phyloP scores from a whole-genome alignment of 2,329 filamentous ascomycete species.

The Chaetomium strumarium region DNA sequence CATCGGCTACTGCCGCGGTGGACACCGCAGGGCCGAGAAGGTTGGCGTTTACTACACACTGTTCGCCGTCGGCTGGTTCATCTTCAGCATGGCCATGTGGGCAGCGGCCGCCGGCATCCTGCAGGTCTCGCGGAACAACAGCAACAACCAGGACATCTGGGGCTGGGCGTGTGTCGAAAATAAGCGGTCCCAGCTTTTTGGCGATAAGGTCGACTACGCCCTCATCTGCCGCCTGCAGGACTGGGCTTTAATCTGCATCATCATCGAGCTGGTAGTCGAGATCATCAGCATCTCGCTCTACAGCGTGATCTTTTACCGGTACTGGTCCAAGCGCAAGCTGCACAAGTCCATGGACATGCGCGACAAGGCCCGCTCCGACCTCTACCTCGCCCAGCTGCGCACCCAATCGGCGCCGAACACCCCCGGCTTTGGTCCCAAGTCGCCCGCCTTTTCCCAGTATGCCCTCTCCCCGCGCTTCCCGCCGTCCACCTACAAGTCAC shows the following conservation, averaged over 20 bases:
- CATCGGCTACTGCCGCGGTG: constrained; percentile 79
- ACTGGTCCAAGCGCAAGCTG: constrained; percentile 92
- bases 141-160: constrained; percentile 85
- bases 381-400: constrained; percentile 84
- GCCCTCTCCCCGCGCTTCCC: constrained; percentile 58
- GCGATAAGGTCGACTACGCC: constrained; percentile 76
- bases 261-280: constrained; percentile 94
- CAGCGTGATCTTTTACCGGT: constrained; percentile 91
- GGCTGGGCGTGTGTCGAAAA: constrained; percentile 97
- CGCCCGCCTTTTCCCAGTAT: constrained; percentile 48
- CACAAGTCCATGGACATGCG: constrained; percentile 95
- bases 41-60: constrained; percentile 92
- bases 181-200: constrained; percentile 68
- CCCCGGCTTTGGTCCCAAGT: constrained; percentile 74
- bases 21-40: constrained; percentile 85
- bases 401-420: constrained; percentile 91
- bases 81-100: constrained; percentile 91
- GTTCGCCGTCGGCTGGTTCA: constrained; percentile 90
- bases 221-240: constrained; percentile 88
- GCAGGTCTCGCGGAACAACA: constrained; percentile 68
- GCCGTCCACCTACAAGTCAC: constrained; percentile 46
- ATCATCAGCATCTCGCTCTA: constrained; percentile 89
- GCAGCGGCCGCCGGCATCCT: constrained; percentile 76
- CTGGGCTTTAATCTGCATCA: constrained; percentile 92
- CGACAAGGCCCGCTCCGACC: constrained; percentile 86